These are phyloP conservation scores for Gentiana dahurica DNA, from an alignment of 257 asterid species.

Conservation along the genomic window DNA sequence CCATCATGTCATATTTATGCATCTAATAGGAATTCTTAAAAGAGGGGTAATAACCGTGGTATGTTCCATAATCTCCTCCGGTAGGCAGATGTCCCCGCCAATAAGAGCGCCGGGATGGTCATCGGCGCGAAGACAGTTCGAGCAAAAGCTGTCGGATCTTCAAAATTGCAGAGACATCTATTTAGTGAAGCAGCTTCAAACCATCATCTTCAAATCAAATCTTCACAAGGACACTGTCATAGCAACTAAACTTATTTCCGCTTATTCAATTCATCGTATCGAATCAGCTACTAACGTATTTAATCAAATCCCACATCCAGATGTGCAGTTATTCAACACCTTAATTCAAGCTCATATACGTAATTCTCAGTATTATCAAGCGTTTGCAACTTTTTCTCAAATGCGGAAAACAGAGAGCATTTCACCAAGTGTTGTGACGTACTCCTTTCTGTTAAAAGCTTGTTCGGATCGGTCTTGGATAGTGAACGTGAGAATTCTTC, in stretches of 20 bases:
- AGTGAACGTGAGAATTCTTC: conserved; percentile 37
- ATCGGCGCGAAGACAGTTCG: conserved; percentile 51
- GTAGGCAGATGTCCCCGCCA: conserved; percentile 35
- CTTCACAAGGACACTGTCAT: conserved; percentile 48
- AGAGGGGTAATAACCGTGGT: neutral
- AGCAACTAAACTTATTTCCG: conserved; percentile 59
- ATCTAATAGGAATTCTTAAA: no score
- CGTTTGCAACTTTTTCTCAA: conserved; percentile 31
- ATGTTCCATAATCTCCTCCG: no score
- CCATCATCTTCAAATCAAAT: conserved; percentile 52
- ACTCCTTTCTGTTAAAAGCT: conserved; percentile 52
- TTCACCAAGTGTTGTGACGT: conserved; percentile 54
- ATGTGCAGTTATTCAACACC: conserved; percentile 39
- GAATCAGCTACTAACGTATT: conserved; percentile 41
- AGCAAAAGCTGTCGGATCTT: conserved; percentile 48
- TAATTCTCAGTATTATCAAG: conserved; percentile 37
- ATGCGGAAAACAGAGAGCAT: conserved; percentile 40
- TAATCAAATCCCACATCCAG: conserved; percentile 37
- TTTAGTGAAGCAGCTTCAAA: conserved; percentile 51
- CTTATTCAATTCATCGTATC: conserved; percentile 44
- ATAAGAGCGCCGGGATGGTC: conserved; percentile 52
- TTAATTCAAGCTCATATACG: conserved; percentile 38
- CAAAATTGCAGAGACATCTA: conserved; percentile 54
- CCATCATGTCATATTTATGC: no score
- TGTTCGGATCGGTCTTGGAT: conserved; percentile 26